These are phyloP conservation scores for Fusarium anguioides DNA, from an alignment of 2,329 filamentous ascomycete species.

Conservation along the genomic window DNA sequence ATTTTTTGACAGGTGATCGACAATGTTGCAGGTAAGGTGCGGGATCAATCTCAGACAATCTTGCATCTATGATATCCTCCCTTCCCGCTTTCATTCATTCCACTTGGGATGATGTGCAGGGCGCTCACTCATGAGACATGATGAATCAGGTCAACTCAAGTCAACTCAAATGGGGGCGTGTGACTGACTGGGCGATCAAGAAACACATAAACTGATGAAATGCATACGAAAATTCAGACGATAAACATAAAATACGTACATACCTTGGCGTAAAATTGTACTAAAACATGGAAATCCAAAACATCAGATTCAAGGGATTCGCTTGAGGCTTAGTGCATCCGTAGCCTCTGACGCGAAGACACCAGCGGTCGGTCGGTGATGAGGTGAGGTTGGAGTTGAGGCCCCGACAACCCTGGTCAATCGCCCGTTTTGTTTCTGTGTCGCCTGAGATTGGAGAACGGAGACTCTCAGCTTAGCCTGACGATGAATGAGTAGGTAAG, in stretches of 20 bases:
- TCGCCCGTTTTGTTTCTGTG: conserved; percentile 23
- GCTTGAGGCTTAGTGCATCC: conserved; percentile 32
- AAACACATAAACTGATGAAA: not conserved
- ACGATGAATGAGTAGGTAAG: not conserved
- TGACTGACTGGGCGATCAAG: conserved; percentile 5
- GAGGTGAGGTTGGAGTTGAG: conserved; percentile 10
- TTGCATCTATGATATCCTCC: conserved; percentile 8
- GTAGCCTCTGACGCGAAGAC: conserved; percentile 31
- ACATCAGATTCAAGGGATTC: conserved; percentile 33
- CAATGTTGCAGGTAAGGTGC: conserved; percentile 9
- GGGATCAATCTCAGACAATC: conserved; percentile 23
- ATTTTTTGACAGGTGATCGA: conserved; percentile 22
- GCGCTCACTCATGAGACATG: conserved; percentile 18
- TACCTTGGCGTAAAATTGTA: conserved; percentile 11
- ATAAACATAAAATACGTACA: conserved; percentile 29
- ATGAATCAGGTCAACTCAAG: conserved; percentile 12
- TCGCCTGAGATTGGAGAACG: not conserved
- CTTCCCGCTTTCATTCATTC: conserved; percentile 11
- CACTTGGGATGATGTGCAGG: conserved; percentile 18
- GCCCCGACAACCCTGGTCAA: conserved; percentile 22
- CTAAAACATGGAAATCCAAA: conserved; percentile 39
- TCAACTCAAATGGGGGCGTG: conserved; percentile 18
- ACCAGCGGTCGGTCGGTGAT: not conserved
- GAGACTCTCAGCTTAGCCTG: conserved; percentile 10
- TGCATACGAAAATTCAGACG: conserved; percentile 13